Base-by-base conservation (phyloP, 495 filamentous ascomycete genomes). In the Oidiodendron maius region DNA sequence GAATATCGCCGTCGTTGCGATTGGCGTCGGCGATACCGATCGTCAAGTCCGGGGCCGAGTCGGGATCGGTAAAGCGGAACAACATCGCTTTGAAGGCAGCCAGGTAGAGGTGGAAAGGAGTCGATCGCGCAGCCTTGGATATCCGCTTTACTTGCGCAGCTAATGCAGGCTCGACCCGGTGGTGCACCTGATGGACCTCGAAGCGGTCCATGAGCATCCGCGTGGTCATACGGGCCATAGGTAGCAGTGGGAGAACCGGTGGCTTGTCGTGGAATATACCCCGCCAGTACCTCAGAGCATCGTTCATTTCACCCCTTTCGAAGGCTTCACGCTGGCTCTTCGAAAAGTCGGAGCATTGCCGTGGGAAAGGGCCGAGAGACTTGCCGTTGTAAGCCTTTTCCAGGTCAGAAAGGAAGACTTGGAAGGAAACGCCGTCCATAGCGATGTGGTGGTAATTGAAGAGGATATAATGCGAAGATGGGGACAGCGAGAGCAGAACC, bases 381-480 rank as follows among this genome's bases (percentile, higher is more conserved):
- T 61, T 17, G 0, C 63, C 59, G 2, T 60, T 50, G 43, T 76
- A 76, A 1, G 53, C 61, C 21, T 59, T 59, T 13, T 67, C 55
- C 0, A 77, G 48, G n/a, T 77, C 70, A 0, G 43, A 17, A 1
- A 55, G 34, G n/a, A 72, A 52, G 26, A 69, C 45, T 26, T 71
- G 55, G 5, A 68, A 63, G 40, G 69, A 68, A 15, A 69, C 52
- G 0, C 70, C 72, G 46, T 79, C 75, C 58, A 77, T 71, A 32
- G 58, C 48, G 48, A 79, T 76, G 44, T 79, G 75, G 1, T 68
- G 59, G 26, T 50, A 55, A 3, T 54, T 51, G n/a, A 64, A 26
- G 11, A 63, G 16, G 1, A 64, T 30, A 37, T 48, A 46, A 37
- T 56, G 47, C 1, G 30, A 10, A 10, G 20, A 48, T 15, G 41